A percentile compares a stretch with the other conserved stretches of the same genome.
Evolutionary conservation across 371 early-diverging fungal species (phyloP).

Genomic region (Mortierella sp.): DNA sequence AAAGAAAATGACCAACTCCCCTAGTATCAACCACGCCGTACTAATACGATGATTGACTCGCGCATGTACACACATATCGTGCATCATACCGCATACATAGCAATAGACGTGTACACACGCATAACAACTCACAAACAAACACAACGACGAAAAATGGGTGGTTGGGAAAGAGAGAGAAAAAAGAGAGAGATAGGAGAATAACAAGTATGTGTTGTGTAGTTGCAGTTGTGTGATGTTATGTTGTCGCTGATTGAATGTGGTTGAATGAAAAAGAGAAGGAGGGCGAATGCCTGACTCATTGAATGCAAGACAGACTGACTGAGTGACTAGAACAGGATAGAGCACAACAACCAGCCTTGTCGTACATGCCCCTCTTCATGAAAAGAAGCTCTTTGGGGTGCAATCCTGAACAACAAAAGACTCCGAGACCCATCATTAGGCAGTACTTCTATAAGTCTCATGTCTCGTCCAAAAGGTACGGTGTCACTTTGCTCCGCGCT

Average conservation of each 20-base stretch:
- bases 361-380: neutral
- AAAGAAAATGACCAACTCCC: neutral
- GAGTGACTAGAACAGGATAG: too few species aligned
- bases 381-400: too few species aligned
- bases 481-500: neutral
- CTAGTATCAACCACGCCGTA: neutral
- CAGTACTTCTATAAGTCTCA: neutral
- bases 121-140: neutral
- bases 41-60: neutral
- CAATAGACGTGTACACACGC: neutral
- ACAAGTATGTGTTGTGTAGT: neutral
- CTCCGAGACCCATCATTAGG: neutral
- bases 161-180: constrained; percentile 16
- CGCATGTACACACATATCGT: constrained; percentile 4
- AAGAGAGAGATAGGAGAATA: constrained; percentile 2
- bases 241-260: neutral
- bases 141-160: neutral
- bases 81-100: constrained; percentile 6
- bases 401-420: too few species aligned
- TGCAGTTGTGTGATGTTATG: too few species aligned
- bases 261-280: neutral
- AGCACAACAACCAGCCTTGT: too few species aligned
- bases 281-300: too few species aligned
- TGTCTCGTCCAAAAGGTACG: neutral
- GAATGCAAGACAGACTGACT: too few species aligned